Evolutionary conservation across 352 stramenopile species (phyloP).

Genomic region (Blastocystis sp.): DNA sequence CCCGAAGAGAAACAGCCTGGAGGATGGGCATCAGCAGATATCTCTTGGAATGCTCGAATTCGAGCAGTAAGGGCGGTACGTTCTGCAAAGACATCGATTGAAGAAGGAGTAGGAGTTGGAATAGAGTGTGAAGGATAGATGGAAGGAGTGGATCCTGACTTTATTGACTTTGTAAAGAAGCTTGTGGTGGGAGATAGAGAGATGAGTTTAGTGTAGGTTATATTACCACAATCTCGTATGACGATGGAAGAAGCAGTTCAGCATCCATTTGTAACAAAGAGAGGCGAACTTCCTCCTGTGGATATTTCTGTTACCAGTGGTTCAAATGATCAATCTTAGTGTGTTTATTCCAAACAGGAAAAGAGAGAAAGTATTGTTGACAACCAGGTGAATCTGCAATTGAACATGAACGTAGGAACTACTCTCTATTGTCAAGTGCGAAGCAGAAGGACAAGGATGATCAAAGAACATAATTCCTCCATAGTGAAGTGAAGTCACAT

Average conservation of each 20-base stretch:
- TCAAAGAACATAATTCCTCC: neutral
- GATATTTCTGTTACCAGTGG: slow-evolving; percentile 44
- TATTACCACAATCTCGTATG: slow-evolving; percentile 74
- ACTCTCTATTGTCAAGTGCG: neutral
- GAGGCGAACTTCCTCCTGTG: slow-evolving; percentile 11
- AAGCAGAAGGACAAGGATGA: neutral
- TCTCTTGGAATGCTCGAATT: slow-evolving; percentile 52
- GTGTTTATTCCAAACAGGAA: slow-evolving; percentile 10
- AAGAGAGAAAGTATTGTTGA: neutral
- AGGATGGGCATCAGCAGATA: slow-evolving; percentile 47
- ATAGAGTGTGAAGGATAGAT: neutral
- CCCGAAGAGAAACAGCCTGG: slow-evolving; percentile 58
- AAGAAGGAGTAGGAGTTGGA: neutral
- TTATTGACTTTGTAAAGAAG: slow-evolving; percentile 72
- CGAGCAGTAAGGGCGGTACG: slow-evolving; percentile 35
- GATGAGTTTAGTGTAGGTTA: neutral
- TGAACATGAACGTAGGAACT: neutral
- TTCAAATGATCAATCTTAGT: slow-evolving; percentile 1
- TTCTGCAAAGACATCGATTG: slow-evolving; percentile 48
- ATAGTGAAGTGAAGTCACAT: neutral
- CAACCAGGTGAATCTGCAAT: neutral
- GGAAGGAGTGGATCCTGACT: slow-evolving; percentile 49
- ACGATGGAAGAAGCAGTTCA: slow-evolving; percentile 76
- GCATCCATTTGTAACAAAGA: slow-evolving; percentile 73
- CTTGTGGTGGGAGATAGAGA: slow-evolving; percentile 1